Base-by-base conservation (phyloP, 164 flowering plant species). In the Dillenia turbinata region DNA sequence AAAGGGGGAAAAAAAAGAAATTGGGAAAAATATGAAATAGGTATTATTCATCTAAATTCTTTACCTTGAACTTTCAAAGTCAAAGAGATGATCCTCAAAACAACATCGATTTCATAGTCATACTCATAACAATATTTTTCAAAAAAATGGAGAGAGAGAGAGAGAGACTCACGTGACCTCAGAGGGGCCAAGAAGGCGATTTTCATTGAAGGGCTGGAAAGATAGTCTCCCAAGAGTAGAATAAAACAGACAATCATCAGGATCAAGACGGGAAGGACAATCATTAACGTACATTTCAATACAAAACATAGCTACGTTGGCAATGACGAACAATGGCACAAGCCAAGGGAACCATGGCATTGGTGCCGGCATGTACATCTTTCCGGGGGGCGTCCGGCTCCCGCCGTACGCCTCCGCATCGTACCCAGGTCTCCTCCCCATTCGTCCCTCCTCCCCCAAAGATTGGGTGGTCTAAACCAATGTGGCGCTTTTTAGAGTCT, bases 151-250 rank as follows among this genome's bases (percentile, higher is more conserved):
- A 67, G 57, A 63, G 22, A 49, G 62, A 63, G 22, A 49, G 62
- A 48, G n/a, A 11, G 12, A 24, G 24, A 52, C 75, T 64, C 69
- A 81, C 84, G 85, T 81, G 40, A 22, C 0, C 17, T 65, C 2
- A 49, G 81, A 62, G 66, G 85, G 88, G 12, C 88, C 85, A 40
- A 79, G 51, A 52, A 84, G 81, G 40, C 63, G 77, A 47, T 84
- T 84, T 15, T 69, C 63, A n/a, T 48, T 12, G 22, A 72, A 43
- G 3, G 85, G 79, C 65, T 79, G 73, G 54, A 84, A 84, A 4
- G 88, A 71, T 60, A 72, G 79, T 58, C 82, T 68, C 6, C 79
- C 82, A 9, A 81, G 47, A 5, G 5, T n/a, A 33, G 64, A 22
- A 43, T 16, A 63, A 5, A 79, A 47, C 4, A 79, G 3, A 17